Evolutionary conservation across 2,329 filamentous ascomycete species (phyloP), one percentile per base, ranked within the genome.

Genomic region (Cryphonectria radicalis): DNA sequence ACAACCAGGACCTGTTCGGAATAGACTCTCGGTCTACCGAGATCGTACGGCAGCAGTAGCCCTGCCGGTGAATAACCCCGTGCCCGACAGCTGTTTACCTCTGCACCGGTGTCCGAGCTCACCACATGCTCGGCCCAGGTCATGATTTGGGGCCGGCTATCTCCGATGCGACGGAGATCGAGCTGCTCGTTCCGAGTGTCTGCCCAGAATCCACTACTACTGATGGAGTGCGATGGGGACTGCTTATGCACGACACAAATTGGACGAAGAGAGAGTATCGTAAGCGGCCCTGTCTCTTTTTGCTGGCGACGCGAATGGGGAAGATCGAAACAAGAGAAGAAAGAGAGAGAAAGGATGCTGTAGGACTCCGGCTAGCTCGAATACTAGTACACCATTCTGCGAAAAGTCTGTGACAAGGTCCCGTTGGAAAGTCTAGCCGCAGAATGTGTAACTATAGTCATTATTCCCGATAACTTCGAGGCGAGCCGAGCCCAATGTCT

Each of bases 391-490:
- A 14, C 13, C 25, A n/a, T 4, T 28, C 53, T 57, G 50, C 50
- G 10, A 55, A 40, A 40, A 53, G 19, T n/a, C 22, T 55, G 53
- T 6, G 53, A 28, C 53, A 17, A 17, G 53, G 14, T 28, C 53
- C 50, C 50, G 22, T 11, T 55, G 50, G 22, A 22, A 50, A 50
- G 8, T 25, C 50, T 57, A 57, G 25, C n/a, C 13, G 11, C 19
- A 14, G 13, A 22, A 28, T 32, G 55, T 62, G 59, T 40, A 4
- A 37, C 57, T 60, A 14, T 40, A 11, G 13, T 57, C 25, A 2
- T 25, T 37, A 40, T 62, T 62, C 32, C 59, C 59, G 59, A 62
- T 62, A 62, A 40, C 59, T 62, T 62, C 59, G 59, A 62, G 35
- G 59, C 59, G 59, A 62, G 59, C 59, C 59, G 59, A 62, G 59